A percentile compares a stretch with the other conserved stretches of the same genome.
Conservation (phyloP, 1,284 basidiomycete genomes). For the Ustilago cynodontis region DNA sequence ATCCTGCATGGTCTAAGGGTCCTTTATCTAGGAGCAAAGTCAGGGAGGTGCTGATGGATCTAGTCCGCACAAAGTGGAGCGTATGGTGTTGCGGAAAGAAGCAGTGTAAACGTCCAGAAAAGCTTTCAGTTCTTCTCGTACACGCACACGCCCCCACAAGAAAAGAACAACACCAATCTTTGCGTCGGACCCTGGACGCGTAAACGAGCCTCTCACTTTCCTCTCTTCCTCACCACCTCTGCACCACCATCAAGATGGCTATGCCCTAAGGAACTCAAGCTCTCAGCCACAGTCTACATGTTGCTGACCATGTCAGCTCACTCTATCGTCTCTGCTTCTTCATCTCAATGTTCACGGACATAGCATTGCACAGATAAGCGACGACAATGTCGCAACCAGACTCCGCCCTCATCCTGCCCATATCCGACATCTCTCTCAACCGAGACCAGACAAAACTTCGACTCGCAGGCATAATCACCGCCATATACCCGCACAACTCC, state of each 20-base stretch:
- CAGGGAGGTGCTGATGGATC: too few relatives aligned
- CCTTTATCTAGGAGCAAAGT: neutral
- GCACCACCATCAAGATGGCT: neutral
- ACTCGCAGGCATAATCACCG: conserved; percentile 28
- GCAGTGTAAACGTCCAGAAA: too few relatives aligned
- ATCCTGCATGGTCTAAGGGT: too few relatives aligned
- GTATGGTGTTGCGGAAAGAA: neutral
- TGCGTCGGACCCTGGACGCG: conserved; percentile 10
- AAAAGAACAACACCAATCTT: conserved; percentile 21
- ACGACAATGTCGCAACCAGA: conserved; percentile 19
- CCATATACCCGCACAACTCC: conserved; percentile 13
- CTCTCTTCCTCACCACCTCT: neutral
- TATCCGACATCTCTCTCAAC: conserved; percentile 28
- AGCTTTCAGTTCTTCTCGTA: neutral
- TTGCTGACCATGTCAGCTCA: too few relatives aligned
- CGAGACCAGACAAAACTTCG: conserved; percentile 36
- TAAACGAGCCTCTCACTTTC: conserved; percentile 1
- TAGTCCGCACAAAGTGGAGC: too few relatives aligned
- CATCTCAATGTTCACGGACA: too few relatives aligned
- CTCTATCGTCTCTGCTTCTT: too few relatives aligned
- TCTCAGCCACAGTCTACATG: too few relatives aligned
- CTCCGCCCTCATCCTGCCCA: conserved; percentile 29
- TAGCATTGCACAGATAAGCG: too few relatives aligned
- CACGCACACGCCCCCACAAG: neutral
- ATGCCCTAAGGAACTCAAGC: too few relatives aligned